Percentiles rank a stretch among this genome's conserved stretches.
phyloP scores from a whole-genome alignment of 2,329 filamentous ascomycete species.

The Stagonosporopsis cucurbitacearum region DNA sequence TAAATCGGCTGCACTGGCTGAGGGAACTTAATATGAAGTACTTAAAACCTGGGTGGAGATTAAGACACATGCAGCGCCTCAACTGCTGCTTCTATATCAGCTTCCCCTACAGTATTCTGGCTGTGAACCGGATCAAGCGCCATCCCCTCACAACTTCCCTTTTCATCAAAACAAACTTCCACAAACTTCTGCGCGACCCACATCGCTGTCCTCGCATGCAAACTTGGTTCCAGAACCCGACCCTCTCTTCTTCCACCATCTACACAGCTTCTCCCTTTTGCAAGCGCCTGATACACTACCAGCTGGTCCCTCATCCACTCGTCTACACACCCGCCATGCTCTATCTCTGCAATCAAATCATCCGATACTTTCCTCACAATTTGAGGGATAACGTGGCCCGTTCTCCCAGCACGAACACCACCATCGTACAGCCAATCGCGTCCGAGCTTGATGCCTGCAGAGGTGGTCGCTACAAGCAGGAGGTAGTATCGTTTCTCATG shows the following conservation, averaged over 20 bases:
- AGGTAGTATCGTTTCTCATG: slow-evolving; percentile 59
- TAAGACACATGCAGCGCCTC: neutral
- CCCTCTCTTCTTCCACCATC: slow-evolving; percentile 35
- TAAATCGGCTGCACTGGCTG: no score
- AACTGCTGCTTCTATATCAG: neutral
- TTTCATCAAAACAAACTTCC: slow-evolving; percentile 48
- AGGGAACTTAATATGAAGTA: no score
- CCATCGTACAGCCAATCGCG: slow-evolving; percentile 58
- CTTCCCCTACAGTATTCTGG: neutral
- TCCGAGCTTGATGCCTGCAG: slow-evolving; percentile 57
- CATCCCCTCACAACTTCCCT: slow-evolving; percentile 48
- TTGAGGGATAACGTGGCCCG: slow-evolving; percentile 35
- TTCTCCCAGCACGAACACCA: slow-evolving; percentile 27
- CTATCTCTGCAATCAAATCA: slow-evolving; percentile 55
- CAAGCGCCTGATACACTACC: slow-evolving; percentile 65
- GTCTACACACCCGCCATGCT: slow-evolving; percentile 59
- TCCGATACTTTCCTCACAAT: slow-evolving; percentile 55
- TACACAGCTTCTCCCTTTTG: slow-evolving; percentile 50
- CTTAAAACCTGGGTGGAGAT: neutral
- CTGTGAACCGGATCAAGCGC: slow-evolving; percentile 11
- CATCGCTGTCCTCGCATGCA: slow-evolving; percentile 56
- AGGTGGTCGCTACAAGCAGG: slow-evolving; percentile 61
- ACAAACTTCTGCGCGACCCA: slow-evolving; percentile 53
- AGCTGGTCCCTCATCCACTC: slow-evolving; percentile 64
- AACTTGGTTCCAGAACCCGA: slow-evolving; percentile 42